These are phyloP conservation scores for Quercus aquifolioides DNA, from an alignment of 306 rosid genomes.

Conservation along the genomic window DNA sequence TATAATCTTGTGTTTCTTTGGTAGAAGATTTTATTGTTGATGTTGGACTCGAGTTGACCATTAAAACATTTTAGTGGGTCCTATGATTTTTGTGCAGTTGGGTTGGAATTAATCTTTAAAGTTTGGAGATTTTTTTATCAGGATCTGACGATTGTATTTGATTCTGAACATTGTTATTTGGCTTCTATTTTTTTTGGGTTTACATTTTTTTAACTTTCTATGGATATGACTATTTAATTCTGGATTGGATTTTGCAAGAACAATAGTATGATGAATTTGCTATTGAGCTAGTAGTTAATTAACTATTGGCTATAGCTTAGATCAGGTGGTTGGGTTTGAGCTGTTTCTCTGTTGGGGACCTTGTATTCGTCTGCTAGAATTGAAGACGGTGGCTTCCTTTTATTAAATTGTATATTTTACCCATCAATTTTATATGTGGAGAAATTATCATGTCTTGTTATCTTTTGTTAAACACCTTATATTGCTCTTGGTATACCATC, in stretches of 20 bases:
- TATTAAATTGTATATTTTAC: neutral
- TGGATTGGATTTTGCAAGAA: conserved; percentile 7
- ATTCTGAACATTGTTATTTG: neutral
- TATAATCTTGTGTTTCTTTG: neutral
- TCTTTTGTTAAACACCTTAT: neutral
- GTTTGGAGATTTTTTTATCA: conserved; percentile 14
- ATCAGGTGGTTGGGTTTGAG: conserved; percentile 1
- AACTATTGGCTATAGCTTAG: neutral
- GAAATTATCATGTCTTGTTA: neutral
- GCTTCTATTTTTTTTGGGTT: neutral
- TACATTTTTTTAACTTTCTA: neutral
- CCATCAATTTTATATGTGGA: neutral
- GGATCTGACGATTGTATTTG: conserved; percentile 10
- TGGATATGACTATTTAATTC: neutral
- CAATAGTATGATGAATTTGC: neutral
- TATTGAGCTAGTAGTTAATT: neutral
- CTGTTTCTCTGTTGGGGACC: conserved; percentile 12
- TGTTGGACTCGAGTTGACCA: neutral
- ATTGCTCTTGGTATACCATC: neutral
- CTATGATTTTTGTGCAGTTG: neutral
- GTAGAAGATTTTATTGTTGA: neutral
- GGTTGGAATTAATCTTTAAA: conserved; percentile 15
- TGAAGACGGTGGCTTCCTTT: neutral
- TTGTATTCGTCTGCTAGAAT: too few relatives aligned
- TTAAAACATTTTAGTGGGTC: conserved; percentile 3